Conservation (phyloP, 75 land plant genomes). For the Selaginella tamariscina region DNA sequence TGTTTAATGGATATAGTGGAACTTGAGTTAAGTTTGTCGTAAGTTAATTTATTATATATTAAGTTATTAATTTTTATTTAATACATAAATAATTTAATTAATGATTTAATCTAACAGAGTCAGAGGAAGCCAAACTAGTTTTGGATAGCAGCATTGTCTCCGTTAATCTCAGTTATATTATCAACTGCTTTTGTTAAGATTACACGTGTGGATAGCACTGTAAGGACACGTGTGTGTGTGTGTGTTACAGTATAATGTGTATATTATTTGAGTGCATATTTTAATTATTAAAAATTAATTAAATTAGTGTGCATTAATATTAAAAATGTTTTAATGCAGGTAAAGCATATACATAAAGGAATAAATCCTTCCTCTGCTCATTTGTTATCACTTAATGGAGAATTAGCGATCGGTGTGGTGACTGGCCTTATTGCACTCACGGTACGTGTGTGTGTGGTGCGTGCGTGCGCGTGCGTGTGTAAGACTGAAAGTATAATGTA, state of each 20-base stretch:
- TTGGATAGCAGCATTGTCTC: constrained; percentile 1
- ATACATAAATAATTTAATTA: too few species aligned
- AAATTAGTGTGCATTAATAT: too few species aligned
- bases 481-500: too few species aligned
- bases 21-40: constrained; percentile 61
- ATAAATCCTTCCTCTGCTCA: constrained; percentile 57
- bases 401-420: constrained; percentile 24
- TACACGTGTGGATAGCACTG: constrained; percentile 6
- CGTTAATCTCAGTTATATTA: constrained; percentile 8
- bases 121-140: constrained; percentile 32
- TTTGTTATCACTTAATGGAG: constrained; percentile 35
- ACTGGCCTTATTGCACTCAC: constrained; percentile 74
- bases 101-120: not conserved
- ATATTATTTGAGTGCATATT: too few species aligned
- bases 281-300: too few species aligned
- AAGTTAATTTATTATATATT: not conserved
- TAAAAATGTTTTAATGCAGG: constrained; percentile 26
- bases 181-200: constrained; percentile 1
- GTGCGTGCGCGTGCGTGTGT: too few species aligned
- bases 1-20: constrained; percentile 76
- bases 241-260: too few species aligned
- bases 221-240: constrained; percentile 16
- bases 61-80: not conserved
- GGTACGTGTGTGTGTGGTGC: constrained; percentile 15
- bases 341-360: constrained; percentile 52